Conservation (phyloP, 148 eudicot species). For the Persicaria tinctoria region DNA sequence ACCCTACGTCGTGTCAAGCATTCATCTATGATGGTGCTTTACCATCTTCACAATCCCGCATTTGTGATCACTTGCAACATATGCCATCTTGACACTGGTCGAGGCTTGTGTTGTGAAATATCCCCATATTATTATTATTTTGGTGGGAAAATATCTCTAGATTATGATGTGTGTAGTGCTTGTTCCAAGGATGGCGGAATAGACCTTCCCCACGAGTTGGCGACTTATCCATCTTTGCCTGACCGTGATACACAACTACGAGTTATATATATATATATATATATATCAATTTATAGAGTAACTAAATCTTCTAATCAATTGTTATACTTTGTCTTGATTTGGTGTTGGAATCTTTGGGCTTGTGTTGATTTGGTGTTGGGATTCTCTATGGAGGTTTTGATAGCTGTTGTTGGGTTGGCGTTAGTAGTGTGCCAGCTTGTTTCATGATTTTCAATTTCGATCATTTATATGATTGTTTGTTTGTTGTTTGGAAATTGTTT, state of each 20-base stretch:
- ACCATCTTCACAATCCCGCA: conserved; percentile 99
- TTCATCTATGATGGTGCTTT: conserved; percentile 97
- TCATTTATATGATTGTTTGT: too few relatives aligned
- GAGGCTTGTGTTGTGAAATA: conserved; percentile 97
- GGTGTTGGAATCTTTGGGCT: too few relatives aligned
- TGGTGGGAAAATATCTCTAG: too few relatives aligned
- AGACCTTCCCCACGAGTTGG: conserved; percentile 90
- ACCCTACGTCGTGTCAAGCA: conserved; percentile 98
- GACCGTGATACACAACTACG: conserved; percentile 85
- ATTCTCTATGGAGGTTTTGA: too few relatives aligned
- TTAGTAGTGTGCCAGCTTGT: too few relatives aligned
- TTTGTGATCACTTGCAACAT: conserved; percentile 73
- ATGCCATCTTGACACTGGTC: conserved; percentile 87
- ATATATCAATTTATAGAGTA: too few relatives aligned
- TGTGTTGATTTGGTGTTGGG: too few relatives aligned
- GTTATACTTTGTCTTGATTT: conserved; percentile 33
- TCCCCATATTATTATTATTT: too few relatives aligned
- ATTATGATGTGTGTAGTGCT: conserved; percentile 83
- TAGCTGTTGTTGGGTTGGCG: too few relatives aligned
- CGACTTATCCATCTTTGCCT: too few relatives aligned
- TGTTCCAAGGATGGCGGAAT: conserved; percentile 70
- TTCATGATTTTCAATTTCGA: too few relatives aligned
- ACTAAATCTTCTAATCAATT: neutral
- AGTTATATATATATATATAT: conserved; percentile 33
- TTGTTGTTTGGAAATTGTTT: too few relatives aligned